Evolutionary conservation across 2,329 filamentous ascomycete species (phyloP), one percentile per base, ranked within the genome.

Genomic region (Monosporascus sp.): DNA sequence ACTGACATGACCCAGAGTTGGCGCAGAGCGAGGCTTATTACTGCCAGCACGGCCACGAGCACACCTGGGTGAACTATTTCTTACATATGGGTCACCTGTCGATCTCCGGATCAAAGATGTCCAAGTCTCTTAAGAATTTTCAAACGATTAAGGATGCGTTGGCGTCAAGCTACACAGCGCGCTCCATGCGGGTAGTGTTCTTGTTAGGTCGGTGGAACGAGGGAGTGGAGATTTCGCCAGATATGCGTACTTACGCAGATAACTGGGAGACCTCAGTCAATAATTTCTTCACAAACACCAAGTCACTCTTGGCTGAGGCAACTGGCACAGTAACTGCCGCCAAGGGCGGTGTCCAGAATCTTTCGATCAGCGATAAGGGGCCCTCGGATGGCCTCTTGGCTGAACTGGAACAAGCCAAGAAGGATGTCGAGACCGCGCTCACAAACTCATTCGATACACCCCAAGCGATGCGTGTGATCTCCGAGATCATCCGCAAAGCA

Each of bases 1-100:
- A 91, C 90, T n/a, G 93, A 89, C 70, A 95, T 60, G 53, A 48
- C 49, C 9, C 20, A 60, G 60, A 67, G 59, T 73, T 92, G 52
- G 88, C 88, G 3, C 88, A 92, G 67, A 88, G 84, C 55, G 88
- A 91, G 67, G 89, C 87, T 14, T 90, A 87, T 66, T 91, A 63
- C 63, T 78, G 74, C 63, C 64, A 78, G 41, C 69, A 77, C 52
- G 70, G 66, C 40, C 77, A 79, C 47, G 76, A 79, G 61, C 78
- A 82, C 61, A 89, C 89, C 55, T 96, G 93, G 93, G 89, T 96
- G 49, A 96, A 94, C 68, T 96, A 97, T 73, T 97, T 97, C 73
- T 68, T 97, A 17, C 93, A 97, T 67, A 97, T 95, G 87, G 93
- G 93, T 0, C 93, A 97, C 68, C 73, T 97, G 48, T 88, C 86